A percentile compares a stretch with the other conserved stretches of the same genome.
These are phyloP conservation scores for Cynara cardunculus DNA, from an alignment of 129 eudicot species.

Conservation along the genomic window DNA sequence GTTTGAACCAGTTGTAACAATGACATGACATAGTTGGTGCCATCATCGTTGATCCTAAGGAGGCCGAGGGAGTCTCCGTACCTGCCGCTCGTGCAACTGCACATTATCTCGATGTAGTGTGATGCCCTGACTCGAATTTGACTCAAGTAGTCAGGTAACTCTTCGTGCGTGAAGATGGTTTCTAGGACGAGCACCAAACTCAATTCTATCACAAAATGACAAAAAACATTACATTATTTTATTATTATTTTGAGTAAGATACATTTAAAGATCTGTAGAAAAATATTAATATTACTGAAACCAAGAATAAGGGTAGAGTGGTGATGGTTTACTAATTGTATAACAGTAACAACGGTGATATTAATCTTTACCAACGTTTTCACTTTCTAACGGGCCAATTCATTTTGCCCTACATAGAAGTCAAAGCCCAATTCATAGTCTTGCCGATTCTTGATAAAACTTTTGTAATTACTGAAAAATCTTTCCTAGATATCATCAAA, in stretches of 20 bases:
- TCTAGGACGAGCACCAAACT: background rate
- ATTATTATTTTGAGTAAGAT: too few relatives aligned
- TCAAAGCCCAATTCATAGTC: background rate
- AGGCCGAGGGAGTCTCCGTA: slow-evolving; percentile 17
- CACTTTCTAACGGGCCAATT: background rate
- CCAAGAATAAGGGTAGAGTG: background rate
- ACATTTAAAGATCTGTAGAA: too few relatives aligned
- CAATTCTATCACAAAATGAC: background rate
- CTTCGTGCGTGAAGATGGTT: background rate
- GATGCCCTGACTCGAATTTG: background rate
- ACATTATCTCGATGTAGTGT: slow-evolving; percentile 15
- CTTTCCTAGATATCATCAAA: background rate
- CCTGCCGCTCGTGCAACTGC: slow-evolving; percentile 15
- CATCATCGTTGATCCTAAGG: slow-evolving; percentile 12
- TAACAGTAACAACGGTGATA: background rate
- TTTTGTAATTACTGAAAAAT: background rate
- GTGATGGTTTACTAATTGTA: background rate
- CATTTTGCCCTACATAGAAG: background rate
- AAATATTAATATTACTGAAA: too few relatives aligned
- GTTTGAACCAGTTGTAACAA: slow-evolving; percentile 8
- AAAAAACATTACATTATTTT: background rate
- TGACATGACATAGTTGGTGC: slow-evolving; percentile 16
- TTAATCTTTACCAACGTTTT: background rate
- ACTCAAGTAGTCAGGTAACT: background rate
- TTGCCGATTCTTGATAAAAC: background rate